phyloP scores from a whole-genome alignment of 2,329 filamentous ascomycete genomes.

The Pseudogymnoascus sp. region DNA sequence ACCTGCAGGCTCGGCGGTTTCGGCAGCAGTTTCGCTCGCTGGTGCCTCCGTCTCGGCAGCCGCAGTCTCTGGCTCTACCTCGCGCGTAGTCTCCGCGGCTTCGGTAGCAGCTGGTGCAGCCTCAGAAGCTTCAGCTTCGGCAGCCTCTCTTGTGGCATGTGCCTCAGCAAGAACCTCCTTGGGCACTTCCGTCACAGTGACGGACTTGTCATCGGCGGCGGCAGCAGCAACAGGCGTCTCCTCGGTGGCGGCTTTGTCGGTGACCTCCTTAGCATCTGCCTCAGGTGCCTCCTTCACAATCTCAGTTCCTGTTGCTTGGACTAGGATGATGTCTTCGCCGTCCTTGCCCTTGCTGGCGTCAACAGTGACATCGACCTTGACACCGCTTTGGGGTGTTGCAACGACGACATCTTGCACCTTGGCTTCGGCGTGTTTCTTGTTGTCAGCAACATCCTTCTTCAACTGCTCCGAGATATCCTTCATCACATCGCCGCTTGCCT shows the following conservation, averaged over 20 bases:
- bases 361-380: slow-evolving; percentile 1
- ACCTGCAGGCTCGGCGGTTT: not conserved
- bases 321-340: not conserved
- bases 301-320: not conserved
- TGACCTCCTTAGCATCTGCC: not conserved
- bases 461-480: slow-evolving; percentile 18
- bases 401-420: not conserved
- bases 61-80: not conserved
- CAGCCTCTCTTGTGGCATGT: not conserved
- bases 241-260: not conserved
- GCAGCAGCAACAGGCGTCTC: not conserved
- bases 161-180: not conserved
- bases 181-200: not conserved
- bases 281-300: not conserved
- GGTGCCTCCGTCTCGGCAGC: not conserved
- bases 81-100: not conserved
- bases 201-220: not conserved
- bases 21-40: not conserved
- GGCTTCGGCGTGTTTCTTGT: not conserved
- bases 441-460: not conserved
- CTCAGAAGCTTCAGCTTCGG: not conserved
- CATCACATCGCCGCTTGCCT: slow-evolving; percentile 16
- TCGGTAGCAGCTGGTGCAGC: not conserved
- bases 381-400: not conserved
- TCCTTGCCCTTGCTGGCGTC: not conserved